Conservation (phyloP, 768 basidiomycete species). For the Ramaria sp. region DNA sequence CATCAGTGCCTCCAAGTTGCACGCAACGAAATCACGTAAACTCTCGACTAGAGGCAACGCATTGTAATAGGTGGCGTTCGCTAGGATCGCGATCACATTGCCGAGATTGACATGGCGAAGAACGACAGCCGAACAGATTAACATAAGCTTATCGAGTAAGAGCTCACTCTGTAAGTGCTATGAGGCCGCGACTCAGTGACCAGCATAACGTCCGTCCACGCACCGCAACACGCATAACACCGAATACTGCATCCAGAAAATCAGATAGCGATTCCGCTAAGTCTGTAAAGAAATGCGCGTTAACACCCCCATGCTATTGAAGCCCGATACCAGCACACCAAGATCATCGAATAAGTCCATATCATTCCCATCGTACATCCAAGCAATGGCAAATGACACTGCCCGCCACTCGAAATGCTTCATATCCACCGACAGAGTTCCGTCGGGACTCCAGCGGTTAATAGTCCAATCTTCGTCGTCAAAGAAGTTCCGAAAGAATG, state of each 20-base stretch:
- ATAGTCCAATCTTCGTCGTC: conserved; percentile 73
- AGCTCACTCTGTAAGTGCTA: conserved; percentile 58
- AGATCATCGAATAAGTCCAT: conserved; percentile 60
- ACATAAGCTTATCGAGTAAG: conserved; percentile 73
- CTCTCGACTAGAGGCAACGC: conserved; percentile 56
- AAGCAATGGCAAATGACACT: conserved; percentile 67
- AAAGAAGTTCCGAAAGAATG: conserved; percentile 79
- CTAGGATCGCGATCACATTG: conserved; percentile 73
- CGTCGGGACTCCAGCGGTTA: conserved; percentile 41
- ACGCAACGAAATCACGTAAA: conserved; percentile 68
- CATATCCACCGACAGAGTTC: conserved; percentile 56
- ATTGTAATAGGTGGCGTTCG: conserved; percentile 73
- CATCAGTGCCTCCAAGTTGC: conserved; percentile 80
- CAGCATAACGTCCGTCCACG: conserved; percentile 16
- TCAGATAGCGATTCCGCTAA: conserved; percentile 58
- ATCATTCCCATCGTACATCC: conserved; percentile 65
- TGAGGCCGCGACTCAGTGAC: not conserved
- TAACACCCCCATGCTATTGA: not conserved
- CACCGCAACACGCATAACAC: conserved; percentile 78
- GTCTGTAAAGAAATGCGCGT: conserved; percentile 29
- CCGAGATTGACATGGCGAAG: conserved; percentile 53
- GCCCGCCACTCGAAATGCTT: conserved; percentile 61
- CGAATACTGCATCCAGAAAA: conserved; percentile 77
- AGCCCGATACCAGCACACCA: conserved; percentile 29
- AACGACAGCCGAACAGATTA: conserved; percentile 72